phyloP scores from a whole-genome alignment of 441 rosid genomes.

The Manihot esculenta region DNA sequence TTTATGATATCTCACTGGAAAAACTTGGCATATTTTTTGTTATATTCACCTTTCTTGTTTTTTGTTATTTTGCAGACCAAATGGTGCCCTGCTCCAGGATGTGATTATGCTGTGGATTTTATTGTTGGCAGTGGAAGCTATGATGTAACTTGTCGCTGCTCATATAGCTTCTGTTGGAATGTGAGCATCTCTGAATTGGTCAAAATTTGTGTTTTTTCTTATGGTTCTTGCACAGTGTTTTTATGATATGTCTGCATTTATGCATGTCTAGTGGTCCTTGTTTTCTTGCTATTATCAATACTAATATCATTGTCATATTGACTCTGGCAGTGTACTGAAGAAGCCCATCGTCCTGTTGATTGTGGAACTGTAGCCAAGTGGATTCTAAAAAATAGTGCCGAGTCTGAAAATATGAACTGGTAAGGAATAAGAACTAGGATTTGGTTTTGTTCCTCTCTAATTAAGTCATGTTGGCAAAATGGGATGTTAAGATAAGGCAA shows the following conservation, averaged over 20 bases:
- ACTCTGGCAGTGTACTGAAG: slow-evolving; percentile 81
- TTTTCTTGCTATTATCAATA: background rate
- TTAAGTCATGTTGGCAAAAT: background rate
- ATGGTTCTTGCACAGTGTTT: background rate
- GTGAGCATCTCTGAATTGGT: slow-evolving; percentile 44
- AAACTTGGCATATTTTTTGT: slow-evolving; percentile 6
- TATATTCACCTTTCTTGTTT: slow-evolving; percentile 9
- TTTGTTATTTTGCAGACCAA: slow-evolving; percentile 59
- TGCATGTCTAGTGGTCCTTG: background rate
- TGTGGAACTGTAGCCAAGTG: slow-evolving; percentile 89
- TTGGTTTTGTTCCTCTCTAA: background rate
- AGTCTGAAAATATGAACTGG: slow-evolving; percentile 99
- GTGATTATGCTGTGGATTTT: slow-evolving; percentile 83
- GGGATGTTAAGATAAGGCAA: background rate
- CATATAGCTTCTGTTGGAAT: slow-evolving; percentile 88
- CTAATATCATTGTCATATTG: background rate
- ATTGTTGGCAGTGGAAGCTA: slow-evolving; percentile 67
- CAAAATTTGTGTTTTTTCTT: background rate
- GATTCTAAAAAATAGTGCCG: slow-evolving; percentile 95
- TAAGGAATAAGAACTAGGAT: slow-evolving; percentile 26
- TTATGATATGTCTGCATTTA: background rate
- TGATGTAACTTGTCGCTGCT: slow-evolving; percentile 77
- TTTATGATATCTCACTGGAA: background rate
- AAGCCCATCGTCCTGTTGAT: slow-evolving; percentile 98
- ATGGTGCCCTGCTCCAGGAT: slow-evolving; percentile 99